phyloP scores from a whole-genome alignment of 2,329 filamentous ascomycete species.

The Zymoseptoria brevis region DNA sequence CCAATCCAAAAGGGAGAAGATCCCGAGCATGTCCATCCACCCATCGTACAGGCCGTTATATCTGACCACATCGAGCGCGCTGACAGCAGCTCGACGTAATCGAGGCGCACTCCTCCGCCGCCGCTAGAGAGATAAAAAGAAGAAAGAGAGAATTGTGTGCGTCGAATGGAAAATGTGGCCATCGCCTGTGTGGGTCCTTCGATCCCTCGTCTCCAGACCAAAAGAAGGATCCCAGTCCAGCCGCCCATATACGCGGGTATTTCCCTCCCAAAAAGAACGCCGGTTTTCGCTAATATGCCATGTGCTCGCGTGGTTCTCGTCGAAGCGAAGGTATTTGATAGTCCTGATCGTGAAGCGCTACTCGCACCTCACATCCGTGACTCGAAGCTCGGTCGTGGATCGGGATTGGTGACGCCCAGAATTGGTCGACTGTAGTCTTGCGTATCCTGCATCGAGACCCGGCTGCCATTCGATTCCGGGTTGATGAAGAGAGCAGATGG shows the following conservation, averaged over 20 bases:
- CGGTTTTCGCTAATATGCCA: constrained; percentile 9
- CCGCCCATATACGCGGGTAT: background rate
- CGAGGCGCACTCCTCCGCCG: background rate
- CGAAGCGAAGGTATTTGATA: constrained; percentile 10
- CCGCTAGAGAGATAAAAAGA: constrained; percentile 5
- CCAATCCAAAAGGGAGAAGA: background rate
- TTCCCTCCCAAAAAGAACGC: background rate
- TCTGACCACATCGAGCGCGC: background rate
- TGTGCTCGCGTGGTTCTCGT: constrained; percentile 12
- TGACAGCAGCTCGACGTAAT: background rate
- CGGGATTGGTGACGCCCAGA: constrained; percentile 34
- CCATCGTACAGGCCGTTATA: background rate
- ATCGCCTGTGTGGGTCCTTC: constrained; percentile 1
- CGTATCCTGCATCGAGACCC: constrained; percentile 39
- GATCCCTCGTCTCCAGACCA: constrained; percentile 1
- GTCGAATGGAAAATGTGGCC: background rate
- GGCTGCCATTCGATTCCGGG: constrained; percentile 37
- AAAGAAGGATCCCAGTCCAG: background rate
- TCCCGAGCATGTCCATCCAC: background rate
- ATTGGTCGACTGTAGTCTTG: constrained; percentile 41
- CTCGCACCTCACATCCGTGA: constrained; percentile 14
- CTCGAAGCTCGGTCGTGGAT: constrained; percentile 26
- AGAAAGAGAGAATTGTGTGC: constrained; percentile 14
- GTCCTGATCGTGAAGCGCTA: constrained; percentile 2
- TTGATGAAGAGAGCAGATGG: constrained; percentile 40